These are phyloP conservation scores for Coemansia sp. DNA, from an alignment of 192 early-diverging fungal species.

Conservation along the genomic window DNA sequence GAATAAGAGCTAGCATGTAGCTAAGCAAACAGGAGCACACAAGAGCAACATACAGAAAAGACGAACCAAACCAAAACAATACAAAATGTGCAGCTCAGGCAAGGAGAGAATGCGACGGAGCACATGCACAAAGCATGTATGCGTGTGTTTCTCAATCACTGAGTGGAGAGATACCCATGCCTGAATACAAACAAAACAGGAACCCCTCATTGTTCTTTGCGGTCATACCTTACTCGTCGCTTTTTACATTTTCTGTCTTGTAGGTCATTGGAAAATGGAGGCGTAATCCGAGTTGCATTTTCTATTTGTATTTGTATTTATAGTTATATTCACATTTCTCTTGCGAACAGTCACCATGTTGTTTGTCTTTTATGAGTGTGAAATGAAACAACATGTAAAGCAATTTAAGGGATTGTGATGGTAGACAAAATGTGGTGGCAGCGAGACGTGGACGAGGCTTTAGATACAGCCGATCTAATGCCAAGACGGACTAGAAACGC, in stretches of 20 bases:
- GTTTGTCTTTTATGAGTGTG: background rate
- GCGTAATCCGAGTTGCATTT: background rate
- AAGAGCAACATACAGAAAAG: background rate
- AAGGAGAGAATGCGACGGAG: slow-evolving; percentile 1
- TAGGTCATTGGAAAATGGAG: background rate
- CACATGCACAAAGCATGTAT: slow-evolving; percentile 13
- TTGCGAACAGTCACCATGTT: background rate
- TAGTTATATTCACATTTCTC: background rate
- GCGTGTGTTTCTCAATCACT: slow-evolving; percentile 23
- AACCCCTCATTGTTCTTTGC: background rate
- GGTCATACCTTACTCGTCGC: background rate
- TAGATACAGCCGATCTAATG: slow-evolving; percentile 6
- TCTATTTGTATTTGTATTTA: background rate
- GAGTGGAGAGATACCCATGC: slow-evolving; percentile 12
- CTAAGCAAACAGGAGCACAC: background rate
- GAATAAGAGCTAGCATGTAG: background rate
- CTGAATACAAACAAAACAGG: background rate
- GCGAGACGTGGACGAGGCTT: background rate
- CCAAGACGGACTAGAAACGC: background rate
- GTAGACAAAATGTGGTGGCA: background rate
- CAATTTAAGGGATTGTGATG: background rate
- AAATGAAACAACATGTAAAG: background rate
- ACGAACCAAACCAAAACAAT: background rate
- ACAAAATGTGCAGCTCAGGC: background rate
- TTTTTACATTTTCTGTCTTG: background rate